Percentiles rank a stretch among this genome's conserved stretches.
Evolutionary conservation across 1,139 yeast species (phyloP).

Genomic region (Suhomyces panamericanus): DNA sequence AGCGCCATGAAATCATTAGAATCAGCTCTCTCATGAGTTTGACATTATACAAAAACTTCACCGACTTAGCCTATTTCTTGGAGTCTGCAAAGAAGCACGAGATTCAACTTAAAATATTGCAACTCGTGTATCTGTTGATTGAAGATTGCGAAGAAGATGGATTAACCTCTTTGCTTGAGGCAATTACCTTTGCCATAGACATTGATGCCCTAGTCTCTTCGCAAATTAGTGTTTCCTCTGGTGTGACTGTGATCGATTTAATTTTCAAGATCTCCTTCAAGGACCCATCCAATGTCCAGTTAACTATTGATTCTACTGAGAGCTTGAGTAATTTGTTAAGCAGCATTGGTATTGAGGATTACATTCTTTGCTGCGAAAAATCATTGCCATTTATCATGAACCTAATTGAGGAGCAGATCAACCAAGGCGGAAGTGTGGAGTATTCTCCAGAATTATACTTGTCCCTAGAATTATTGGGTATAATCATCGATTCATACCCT

Average conservation of each 20-base stretch:
- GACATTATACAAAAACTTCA: constrained; percentile 53
- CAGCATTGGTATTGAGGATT: constrained; percentile 46
- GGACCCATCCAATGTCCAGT: constrained; percentile 74
- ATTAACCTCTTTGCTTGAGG: constrained; percentile 72
- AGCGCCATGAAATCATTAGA: constrained; percentile 34
- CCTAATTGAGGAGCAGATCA: constrained; percentile 29
- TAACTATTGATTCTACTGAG: constrained; percentile 62
- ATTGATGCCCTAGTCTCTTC: constrained; percentile 40
- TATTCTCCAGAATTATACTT: constrained; percentile 64
- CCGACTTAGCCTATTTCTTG: constrained; percentile 32
- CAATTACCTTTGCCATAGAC: constrained; percentile 56
- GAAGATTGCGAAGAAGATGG: constrained; percentile 80
- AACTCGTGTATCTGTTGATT: constrained; percentile 40
- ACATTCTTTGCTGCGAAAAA: constrained; percentile 48
- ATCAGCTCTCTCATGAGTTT: constrained; percentile 54
- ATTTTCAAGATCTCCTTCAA: constrained; percentile 66
- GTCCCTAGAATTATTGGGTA: constrained; percentile 64
- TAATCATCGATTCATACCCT: constrained; percentile 51
- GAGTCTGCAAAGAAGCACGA: constrained; percentile 18
- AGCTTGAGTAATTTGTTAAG: constrained; percentile 59
- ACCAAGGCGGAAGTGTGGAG: constrained; percentile 26
- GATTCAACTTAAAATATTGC: constrained; percentile 32
- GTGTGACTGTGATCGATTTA: constrained; percentile 44
- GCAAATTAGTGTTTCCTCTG: constrained; percentile 20
- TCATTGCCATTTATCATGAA: constrained; percentile 54